Base-by-base conservation (phyloP, 2,329 filamentous ascomycete genomes). In the Pseudogymnoascus verrucosus region DNA sequence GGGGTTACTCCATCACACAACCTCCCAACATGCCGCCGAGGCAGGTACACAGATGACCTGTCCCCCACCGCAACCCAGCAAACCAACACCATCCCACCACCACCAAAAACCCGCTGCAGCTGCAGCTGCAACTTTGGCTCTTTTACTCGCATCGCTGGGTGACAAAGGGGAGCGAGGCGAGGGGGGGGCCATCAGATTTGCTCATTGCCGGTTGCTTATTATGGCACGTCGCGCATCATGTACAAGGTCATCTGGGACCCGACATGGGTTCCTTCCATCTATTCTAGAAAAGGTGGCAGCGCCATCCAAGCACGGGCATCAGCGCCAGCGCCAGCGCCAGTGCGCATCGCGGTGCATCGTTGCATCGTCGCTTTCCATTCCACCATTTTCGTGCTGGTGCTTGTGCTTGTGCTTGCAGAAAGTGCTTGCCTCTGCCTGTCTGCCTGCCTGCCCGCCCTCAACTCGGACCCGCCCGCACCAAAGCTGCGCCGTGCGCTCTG, bases 211-310 rank as follows among this genome's bases (percentile, higher is more conserved):
- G 42, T 47, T 47, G 19, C 42, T 47, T 47, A 47, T 47, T 47
- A 47, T 47, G 42, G 42, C 42, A 26, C 42, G 21, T 47, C 42
- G 42, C 42, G 42, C 42, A 47, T 47, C 42, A 47, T 47, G 42
- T 47, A 47, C 42, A 47, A 47, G 42, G 42, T 47, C 42, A 47
- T 47, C 42, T 47, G 42, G 42, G 42, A 26, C 42, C 11, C 42
- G 21, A 23, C 42, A 47, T 26, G 42, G 42, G 42, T 47, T 47
- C 21, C 42, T 47, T 47, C 42, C 42, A 47, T 47, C 42, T 47
- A 47, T 47, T 47, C 42, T 47, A 47, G 42, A 47, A 47, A 44
- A 47, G 42, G 42, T 47, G 42, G 42, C 42, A 47, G 42, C 42
- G 42, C 42, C 19, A 47, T 47, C 42, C 42, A 21, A 47, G 42